Percentiles rank a stretch among this genome's conserved stretches.
Evolutionary conservation across 2,329 filamentous ascomycete genomes (phyloP).

Genomic region (Ophiobolus disseminans): DNA sequence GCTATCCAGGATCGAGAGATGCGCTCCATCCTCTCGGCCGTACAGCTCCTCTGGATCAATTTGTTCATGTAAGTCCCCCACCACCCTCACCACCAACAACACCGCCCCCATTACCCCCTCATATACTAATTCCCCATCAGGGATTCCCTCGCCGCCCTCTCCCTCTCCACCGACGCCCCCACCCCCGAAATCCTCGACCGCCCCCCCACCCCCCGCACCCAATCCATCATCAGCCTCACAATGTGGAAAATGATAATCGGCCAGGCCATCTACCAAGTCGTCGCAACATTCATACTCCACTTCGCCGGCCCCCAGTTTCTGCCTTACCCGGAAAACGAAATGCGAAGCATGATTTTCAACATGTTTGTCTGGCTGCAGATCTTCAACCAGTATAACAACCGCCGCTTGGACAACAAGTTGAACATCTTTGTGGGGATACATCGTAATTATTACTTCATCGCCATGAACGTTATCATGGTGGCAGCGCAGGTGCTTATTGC

Average conservation of each 20-base stretch:
- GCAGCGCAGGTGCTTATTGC: conserved; percentile 89
- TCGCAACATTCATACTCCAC: conserved; percentile 78
- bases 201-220: conserved; percentile 76
- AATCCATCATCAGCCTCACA: conserved; percentile 78
- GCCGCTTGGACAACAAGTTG: conserved; percentile 90
- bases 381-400: conserved; percentile 97
- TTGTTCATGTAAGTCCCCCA: conserved; percentile 70
- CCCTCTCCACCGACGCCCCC: conserved; percentile 86
- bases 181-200: conserved; percentile 79
- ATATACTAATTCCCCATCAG: conserved; percentile 62
- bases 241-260: conserved; percentile 99
- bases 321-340: conserved; percentile 59
- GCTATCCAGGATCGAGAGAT: conserved; percentile 75
- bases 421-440: conserved; percentile 91
- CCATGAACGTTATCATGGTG: conserved; percentile 84
- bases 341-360: conserved; percentile 87
- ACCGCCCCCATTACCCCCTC: not conserved
- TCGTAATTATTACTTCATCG: conserved; percentile 86
- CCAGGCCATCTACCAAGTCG: conserved; percentile 86
- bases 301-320: conserved; percentile 72
- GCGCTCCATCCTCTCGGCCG: conserved; percentile 79
- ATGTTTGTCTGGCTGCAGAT: conserved; percentile 99
- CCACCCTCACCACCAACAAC: no score
- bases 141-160: conserved; percentile 90
- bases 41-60: conserved; percentile 94